Base-by-base conservation (phyloP, 345 rosid species). In the Sapria himalayana region DNA sequence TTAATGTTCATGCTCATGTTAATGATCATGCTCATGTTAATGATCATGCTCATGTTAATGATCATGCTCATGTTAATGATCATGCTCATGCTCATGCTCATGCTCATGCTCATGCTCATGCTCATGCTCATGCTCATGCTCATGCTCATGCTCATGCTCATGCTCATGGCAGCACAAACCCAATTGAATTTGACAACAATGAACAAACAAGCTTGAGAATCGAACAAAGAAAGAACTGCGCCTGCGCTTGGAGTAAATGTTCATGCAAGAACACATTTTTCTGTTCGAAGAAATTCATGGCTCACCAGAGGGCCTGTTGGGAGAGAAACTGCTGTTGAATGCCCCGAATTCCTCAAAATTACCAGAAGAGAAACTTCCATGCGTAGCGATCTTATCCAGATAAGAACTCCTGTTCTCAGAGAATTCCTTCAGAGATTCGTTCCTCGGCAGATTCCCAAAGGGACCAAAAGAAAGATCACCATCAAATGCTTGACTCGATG, bases 271-370 rank as follows among this genome's bases (percentile, higher is more conserved):
- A n/a, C n/a, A n/a, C n/a, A n/a, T n/a, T n/a, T n/a, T n/a, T n/a
- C n/a, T n/a, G n/a, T n/a, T n/a, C n/a, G n/a, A n/a, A n/a, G n/a
- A n/a, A n/a, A n/a, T n/a, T n/a, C n/a, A n/a, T n/a, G n/a, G 67
- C 85, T 61, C 56, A 73, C 92, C 75, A 35, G 81, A 60, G 63
- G 49, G 50, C 57, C 62, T 81, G 54, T 51, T 67, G 37, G 85
- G 51, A 21, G 86, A 37, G 40, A 63, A 47, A 59, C 49, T 59
- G 41, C 60, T 29, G 0, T 49, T 18, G 59, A 54, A 54, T 17
- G 45, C 47, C 50, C 62, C 74, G n/a, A 57, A 38, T 49, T 68
- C 85, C 19, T 67, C 75, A 24, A 61, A 62, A 41, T 29, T 65
- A 35, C 67, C 44, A 4, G 69, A 43, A 46, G 74, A 52, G 47